A percentile compares a stretch with the other conserved stretches of the same genome.
phyloP scores from a whole-genome alignment of 1,284 basidiomycete genomes.

The Cutaneotrichosporon sp. region DNA sequence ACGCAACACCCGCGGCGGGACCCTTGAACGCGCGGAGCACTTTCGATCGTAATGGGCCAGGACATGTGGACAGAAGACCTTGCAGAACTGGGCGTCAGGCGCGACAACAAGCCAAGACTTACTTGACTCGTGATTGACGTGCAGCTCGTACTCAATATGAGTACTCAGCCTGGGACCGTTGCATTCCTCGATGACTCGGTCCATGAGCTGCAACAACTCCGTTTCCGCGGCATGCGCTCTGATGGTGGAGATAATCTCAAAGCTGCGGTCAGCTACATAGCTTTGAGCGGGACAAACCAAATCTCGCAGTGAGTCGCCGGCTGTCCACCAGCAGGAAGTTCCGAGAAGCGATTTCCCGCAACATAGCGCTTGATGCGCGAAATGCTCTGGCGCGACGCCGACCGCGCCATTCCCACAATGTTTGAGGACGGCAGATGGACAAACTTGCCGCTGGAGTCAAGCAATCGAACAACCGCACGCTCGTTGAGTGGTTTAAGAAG shows the following conservation, averaged over 20 bases:
- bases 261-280: constrained; percentile 23
- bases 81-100: constrained; percentile 31
- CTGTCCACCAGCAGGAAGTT: constrained; percentile 42
- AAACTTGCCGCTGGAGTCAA: constrained; percentile 77
- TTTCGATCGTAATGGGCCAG: constrained; percentile 25
- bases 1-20: constrained; percentile 22
- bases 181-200: constrained; percentile 46
- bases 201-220: constrained; percentile 46
- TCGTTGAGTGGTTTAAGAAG: constrained; percentile 59
- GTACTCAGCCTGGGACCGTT: constrained; percentile 31
- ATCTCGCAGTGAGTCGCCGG: constrained; percentile 38
- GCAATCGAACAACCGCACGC: constrained; percentile 59
- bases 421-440: constrained; percentile 73
- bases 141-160: constrained; percentile 44
- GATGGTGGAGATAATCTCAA: constrained; percentile 47
- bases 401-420: constrained; percentile 74
- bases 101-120: background rate
- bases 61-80: constrained; percentile 34
- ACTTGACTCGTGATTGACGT: constrained; percentile 43
- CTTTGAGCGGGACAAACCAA: constrained; percentile 25
- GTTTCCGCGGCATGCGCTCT: constrained; percentile 45
- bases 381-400: constrained; percentile 67
- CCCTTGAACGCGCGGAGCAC: constrained; percentile 38
- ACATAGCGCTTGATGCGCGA: constrained; percentile 86
- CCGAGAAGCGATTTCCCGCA: constrained; percentile 62